Evolutionary conservation across 1,284 basidiomycete genomes (phyloP).

Genomic region (Coniferiporia sulphurascens): DNA sequence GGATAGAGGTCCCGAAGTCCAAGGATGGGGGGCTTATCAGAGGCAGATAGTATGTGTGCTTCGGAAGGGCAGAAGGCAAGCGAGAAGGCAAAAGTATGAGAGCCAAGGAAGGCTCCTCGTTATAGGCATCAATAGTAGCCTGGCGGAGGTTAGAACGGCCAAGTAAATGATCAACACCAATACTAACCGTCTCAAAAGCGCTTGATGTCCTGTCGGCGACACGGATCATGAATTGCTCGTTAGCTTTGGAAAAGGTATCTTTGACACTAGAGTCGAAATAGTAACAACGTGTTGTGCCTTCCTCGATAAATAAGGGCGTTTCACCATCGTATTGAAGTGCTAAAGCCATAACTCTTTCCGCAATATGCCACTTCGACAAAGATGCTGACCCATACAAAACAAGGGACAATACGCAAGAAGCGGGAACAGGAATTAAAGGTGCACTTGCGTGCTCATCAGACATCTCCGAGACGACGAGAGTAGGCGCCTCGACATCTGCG

Average conservation of each 20-base stretch:
- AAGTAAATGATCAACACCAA: background rate
- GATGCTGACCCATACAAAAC: constrained; percentile 16
- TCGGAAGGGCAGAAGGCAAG: constrained; percentile 13
- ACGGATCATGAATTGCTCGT: constrained; percentile 2
- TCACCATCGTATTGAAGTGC: background rate
- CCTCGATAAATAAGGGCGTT: background rate
- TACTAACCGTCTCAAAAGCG: constrained; percentile 9
- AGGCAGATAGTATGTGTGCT: constrained; percentile 16
- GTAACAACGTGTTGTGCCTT: constrained; percentile 8
- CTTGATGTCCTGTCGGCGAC: constrained; percentile 11
- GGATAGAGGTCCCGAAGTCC: constrained; percentile 6
- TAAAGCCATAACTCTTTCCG: constrained; percentile 12
- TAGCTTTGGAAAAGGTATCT: background rate
- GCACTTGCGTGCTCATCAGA: constrained; percentile 2
- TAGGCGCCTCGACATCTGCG: constrained; percentile 11
- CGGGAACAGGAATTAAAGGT: constrained; percentile 2
- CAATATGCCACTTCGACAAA: constrained; percentile 17
- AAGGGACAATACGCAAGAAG: constrained; percentile 7
- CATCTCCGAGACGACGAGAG: constrained; percentile 9
- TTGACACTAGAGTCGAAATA: constrained; percentile 1
- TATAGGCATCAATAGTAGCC: background rate
- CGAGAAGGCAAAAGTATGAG: constrained; percentile 15
- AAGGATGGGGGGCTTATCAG: constrained; percentile 13
- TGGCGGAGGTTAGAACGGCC: constrained; percentile 7
- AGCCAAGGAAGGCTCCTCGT: constrained; percentile 12